phyloP scores from a whole-genome alignment of 1,139 yeast genomes.

The Taiozyma sp. region DNA sequence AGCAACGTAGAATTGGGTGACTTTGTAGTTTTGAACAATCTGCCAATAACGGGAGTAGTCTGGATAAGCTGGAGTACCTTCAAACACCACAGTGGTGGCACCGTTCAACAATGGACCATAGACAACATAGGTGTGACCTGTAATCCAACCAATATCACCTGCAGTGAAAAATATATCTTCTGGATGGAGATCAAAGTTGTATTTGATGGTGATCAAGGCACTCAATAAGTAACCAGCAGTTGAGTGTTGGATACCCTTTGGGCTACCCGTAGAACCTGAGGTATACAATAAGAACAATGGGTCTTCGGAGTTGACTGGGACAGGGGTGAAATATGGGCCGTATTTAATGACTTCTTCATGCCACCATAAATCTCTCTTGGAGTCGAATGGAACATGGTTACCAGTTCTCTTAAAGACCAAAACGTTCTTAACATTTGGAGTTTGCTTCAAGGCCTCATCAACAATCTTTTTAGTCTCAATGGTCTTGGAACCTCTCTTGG shows the following conservation, averaged over 20 bases:
- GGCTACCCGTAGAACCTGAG: constrained; percentile 95
- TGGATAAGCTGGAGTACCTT: constrained; percentile 87
- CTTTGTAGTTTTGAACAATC: constrained; percentile 71
- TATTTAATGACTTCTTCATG: constrained; percentile 67
- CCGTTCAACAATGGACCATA: constrained; percentile 79
- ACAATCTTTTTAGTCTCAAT: constrained; percentile 81
- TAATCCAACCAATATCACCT: constrained; percentile 88
- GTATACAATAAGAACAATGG: constrained; percentile 92
- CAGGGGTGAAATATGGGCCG: constrained; percentile 81
- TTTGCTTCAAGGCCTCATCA: constrained; percentile 70
- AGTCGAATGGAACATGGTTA: constrained; percentile 60
- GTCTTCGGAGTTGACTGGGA: constrained; percentile 85
- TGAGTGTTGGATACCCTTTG: constrained; percentile 92
- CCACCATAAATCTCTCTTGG: constrained; percentile 76
- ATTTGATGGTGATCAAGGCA: constrained; percentile 65
- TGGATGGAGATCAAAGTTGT: constrained; percentile 71
- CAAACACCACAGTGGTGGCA: constrained; percentile 78
- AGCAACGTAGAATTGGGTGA: constrained; percentile 83
- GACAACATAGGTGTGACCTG: constrained; percentile 81
- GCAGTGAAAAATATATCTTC: constrained; percentile 77
- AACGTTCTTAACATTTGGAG: constrained; percentile 66
- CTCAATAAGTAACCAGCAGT: constrained; percentile 80
- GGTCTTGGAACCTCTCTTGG: constrained; percentile 78
- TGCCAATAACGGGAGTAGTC: constrained; percentile 80
- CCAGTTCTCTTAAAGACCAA: constrained; percentile 74